These are phyloP conservation scores for Auriculariales sp. DNA, from an alignment of 768 basidiomycete genomes.

Conservation along the genomic window DNA sequence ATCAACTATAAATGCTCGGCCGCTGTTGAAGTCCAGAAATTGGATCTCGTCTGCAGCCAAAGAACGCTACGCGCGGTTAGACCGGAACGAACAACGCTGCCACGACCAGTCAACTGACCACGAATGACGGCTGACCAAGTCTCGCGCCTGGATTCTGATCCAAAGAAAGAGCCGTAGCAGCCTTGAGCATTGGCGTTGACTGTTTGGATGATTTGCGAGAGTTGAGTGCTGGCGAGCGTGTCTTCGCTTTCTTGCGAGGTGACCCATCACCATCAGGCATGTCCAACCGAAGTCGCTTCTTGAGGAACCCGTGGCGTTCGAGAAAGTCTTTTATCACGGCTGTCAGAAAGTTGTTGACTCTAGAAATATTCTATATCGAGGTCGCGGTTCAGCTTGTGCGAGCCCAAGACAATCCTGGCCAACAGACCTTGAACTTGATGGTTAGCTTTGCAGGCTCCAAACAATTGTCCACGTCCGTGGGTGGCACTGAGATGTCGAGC, in stretches of 20 bases:
- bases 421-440: slow-evolving; percentile 51
- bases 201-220: no score
- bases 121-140: no score
- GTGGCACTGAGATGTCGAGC: slow-evolving; percentile 55
- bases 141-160: no score
- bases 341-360: slow-evolving; percentile 41
- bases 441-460: slow-evolving; percentile 63
- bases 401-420: slow-evolving; percentile 2
- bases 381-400: no score
- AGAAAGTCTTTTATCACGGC: slow-evolving; percentile 50
- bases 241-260: slow-evolving; percentile 39
- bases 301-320: slow-evolving; percentile 41
- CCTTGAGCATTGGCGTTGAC: no score
- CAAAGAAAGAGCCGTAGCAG: no score
- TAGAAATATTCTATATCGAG: no score
- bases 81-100: no score
- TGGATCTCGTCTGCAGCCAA: slow-evolving; percentile 26
- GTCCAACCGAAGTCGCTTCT: slow-evolving; percentile 9
- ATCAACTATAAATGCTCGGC: slow-evolving; percentile 46
- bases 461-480: slow-evolving; percentile 56
- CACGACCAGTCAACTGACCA: no score
- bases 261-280: slow-evolving; percentile 11
- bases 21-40: slow-evolving; percentile 55
- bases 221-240: slow-evolving; percentile 14
- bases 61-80: no score